A percentile compares a stretch with the other conserved stretches of the same genome.
These are phyloP conservation scores for Schizophyllum commune DNA, from an alignment of 1,284 basidiomycete genomes.

Conservation along the genomic window DNA sequence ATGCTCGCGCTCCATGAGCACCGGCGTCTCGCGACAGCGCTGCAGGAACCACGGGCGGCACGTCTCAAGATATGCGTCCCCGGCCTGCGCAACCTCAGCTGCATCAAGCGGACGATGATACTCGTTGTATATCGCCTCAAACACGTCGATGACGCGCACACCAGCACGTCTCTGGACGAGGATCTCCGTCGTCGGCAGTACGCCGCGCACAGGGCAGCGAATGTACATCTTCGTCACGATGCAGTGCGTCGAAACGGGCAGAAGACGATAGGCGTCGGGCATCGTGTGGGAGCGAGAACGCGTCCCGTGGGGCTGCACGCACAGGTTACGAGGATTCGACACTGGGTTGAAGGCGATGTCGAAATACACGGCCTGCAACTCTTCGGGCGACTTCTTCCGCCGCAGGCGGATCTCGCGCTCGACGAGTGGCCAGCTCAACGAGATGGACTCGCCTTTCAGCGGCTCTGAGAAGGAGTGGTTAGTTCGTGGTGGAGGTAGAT, in stretches of 20 bases:
- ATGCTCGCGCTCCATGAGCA: constrained; percentile 23
- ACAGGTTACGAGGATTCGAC: background rate
- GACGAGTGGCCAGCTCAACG: constrained; percentile 10
- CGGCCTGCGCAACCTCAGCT: constrained; percentile 28
- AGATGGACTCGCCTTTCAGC: constrained; percentile 9
- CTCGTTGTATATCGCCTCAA: background rate
- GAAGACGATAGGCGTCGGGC: background rate
- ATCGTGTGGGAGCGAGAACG: background rate
- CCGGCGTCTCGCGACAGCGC: constrained; percentile 35
- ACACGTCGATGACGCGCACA: background rate
- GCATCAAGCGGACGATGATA: constrained; percentile 31
- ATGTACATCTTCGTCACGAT: constrained; percentile 5
- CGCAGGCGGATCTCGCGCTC: background rate
- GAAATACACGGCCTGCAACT: constrained; percentile 6
- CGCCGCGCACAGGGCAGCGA: constrained; percentile 4
- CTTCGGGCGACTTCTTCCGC: background rate
- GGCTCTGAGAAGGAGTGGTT: background rate
- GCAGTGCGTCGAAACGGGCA: constrained; percentile 11
- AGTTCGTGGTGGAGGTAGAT: background rate
- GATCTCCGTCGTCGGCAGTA: background rate
- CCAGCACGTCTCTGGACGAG: background rate
- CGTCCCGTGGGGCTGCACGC: background rate
- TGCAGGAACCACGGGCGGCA: constrained; percentile 33
- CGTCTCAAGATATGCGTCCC: constrained; percentile 20
- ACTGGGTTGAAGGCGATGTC: constrained; percentile 8